phyloP scores from a whole-genome alignment of 169 alveolate genomes.

The Plasmodium cynomolgi region DNA sequence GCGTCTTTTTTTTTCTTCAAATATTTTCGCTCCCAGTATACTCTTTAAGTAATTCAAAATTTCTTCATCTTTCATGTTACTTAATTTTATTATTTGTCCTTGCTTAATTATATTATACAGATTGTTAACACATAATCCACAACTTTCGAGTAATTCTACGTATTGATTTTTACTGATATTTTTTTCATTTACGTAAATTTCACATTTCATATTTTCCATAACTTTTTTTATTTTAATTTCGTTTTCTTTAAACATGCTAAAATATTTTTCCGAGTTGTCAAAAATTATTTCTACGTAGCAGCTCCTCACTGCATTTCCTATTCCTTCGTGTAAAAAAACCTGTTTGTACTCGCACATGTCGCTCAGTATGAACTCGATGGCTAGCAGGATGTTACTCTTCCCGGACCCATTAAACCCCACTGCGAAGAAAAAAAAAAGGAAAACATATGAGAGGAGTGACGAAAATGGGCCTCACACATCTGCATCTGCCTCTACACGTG shows the following conservation, averaged over 20 bases:
- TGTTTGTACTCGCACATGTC: slow-evolving; percentile 70
- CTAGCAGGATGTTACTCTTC: slow-evolving; percentile 60
- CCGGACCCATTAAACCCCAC: slow-evolving; percentile 76
- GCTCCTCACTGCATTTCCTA: slow-evolving; percentile 70
- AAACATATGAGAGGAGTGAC: neutral
- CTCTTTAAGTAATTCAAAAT: slow-evolving; percentile 65
- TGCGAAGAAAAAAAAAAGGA: slow-evolving; percentile 2
- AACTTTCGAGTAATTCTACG: slow-evolving; percentile 73
- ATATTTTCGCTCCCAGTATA: slow-evolving; percentile 71
- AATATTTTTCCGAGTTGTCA: slow-evolving; percentile 66
- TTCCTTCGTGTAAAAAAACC: slow-evolving; percentile 69
- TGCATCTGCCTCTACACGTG: neutral
- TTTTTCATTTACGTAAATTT: slow-evolving; percentile 68
- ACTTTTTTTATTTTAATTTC: slow-evolving; percentile 71
- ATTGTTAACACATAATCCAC: slow-evolving; percentile 68
- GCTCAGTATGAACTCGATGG: slow-evolving; percentile 67
- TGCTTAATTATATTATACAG: slow-evolving; percentile 65
- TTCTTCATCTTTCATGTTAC: slow-evolving; percentile 74
- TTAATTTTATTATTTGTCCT: slow-evolving; percentile 70
- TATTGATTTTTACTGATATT: slow-evolving; percentile 71
- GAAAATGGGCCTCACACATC: neutral
- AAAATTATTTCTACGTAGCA: slow-evolving; percentile 69
- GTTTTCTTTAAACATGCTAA: slow-evolving; percentile 74
- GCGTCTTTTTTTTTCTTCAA: slow-evolving; percentile 76
- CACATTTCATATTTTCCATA: slow-evolving; percentile 74